These are phyloP conservation scores for Coniophora puteana DNA, from an alignment of 1,284 basidiomycete genomes.

Conservation along the genomic window DNA sequence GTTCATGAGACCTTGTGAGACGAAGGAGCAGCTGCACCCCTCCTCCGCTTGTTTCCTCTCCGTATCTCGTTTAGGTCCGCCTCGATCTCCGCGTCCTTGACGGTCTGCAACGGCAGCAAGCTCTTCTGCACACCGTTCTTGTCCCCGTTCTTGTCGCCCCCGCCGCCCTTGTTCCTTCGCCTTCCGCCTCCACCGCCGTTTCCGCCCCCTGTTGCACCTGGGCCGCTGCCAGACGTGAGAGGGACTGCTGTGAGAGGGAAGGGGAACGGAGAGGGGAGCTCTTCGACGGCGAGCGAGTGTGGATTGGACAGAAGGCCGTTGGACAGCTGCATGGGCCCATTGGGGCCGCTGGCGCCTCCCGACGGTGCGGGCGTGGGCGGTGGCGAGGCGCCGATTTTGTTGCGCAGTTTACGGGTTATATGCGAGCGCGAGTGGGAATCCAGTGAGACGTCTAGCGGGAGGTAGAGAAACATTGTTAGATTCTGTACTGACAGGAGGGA, in stretches of 20 bases:
- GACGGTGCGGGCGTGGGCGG: conserved; percentile 47
- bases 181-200: conserved; percentile 42
- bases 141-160: conserved; percentile 58
- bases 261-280: conserved; percentile 78
- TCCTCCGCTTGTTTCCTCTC: conserved; percentile 64
- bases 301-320: conserved; percentile 70
- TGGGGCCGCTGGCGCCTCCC: conserved; percentile 31
- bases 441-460: conserved; percentile 54
- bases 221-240: conserved; percentile 25
- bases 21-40: conserved; percentile 44
- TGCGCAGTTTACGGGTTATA: conserved; percentile 75
- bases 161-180: conserved; percentile 55
- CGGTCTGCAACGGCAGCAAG: conserved; percentile 42
- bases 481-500: conserved; percentile 9
- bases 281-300: conserved; percentile 76
- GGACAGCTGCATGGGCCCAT: conserved; percentile 49
- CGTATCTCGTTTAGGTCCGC: conserved; percentile 72
- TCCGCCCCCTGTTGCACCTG: conserved; percentile 28
- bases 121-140: conserved; percentile 69
- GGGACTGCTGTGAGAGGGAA: conserved; percentile 58
- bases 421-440: conserved; percentile 75
- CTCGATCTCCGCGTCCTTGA: conserved; percentile 68
- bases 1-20: conserved; percentile 25
- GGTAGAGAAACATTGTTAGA: background rate
- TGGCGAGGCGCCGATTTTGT: conserved; percentile 69